Evolutionary conservation across 495 filamentous ascomycete species (phyloP).

Genomic region (Lasiosphaeria ovina): DNA sequence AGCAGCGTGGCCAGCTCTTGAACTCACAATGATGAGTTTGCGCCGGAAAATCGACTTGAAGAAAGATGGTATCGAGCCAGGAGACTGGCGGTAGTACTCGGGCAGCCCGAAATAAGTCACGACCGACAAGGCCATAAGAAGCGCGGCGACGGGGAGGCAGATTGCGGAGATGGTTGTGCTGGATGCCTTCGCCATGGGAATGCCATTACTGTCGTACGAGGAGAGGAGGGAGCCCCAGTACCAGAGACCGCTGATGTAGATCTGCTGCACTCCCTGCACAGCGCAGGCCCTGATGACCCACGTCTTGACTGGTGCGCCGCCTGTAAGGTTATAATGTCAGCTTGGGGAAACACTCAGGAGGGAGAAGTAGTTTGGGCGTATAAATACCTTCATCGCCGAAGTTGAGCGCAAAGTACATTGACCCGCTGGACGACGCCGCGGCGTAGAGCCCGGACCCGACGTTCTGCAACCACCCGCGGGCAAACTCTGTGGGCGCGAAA

Average conservation of each 20-base stretch:
- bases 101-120: constrained; percentile 56
- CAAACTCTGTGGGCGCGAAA: constrained; percentile 35
- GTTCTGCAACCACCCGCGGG: constrained; percentile 41
- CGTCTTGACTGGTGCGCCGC: constrained; percentile 53
- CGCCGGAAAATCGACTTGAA: constrained; percentile 55
- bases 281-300: constrained; percentile 62
- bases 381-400: constrained; percentile 54
- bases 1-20: not conserved
- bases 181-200: constrained; percentile 22
- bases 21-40: constrained; percentile 47
- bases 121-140: constrained; percentile 50
- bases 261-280: constrained; percentile 60
- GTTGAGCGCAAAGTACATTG: constrained; percentile 62
- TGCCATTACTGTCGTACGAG: constrained; percentile 21
- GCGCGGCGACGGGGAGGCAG: constrained; percentile 45
- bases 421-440: constrained; percentile 56
- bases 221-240: constrained; percentile 55
- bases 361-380: not conserved
- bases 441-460: constrained; percentile 58
- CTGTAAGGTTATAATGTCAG: constrained; percentile 1
- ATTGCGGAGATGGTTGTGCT: constrained; percentile 39
- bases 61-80: constrained; percentile 62
- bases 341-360: not conserved
- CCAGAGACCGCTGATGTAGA: constrained; percentile 60
- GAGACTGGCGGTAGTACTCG: constrained; percentile 62